Evolutionary conservation across 208 protist species (phyloP).

Genomic region (Strigomonas galati): DNA sequence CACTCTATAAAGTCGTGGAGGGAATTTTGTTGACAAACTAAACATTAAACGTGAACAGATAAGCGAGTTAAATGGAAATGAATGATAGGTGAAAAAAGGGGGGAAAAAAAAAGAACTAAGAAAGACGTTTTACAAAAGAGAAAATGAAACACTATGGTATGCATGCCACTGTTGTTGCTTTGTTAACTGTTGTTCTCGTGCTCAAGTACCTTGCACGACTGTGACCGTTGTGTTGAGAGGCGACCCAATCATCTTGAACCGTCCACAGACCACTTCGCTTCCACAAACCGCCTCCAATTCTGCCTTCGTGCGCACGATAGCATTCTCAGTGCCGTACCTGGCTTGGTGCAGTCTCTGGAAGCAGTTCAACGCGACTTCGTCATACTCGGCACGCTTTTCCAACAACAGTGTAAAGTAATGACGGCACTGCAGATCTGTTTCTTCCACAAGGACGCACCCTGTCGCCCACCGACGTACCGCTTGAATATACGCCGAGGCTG

Average conservation of each 20-base stretch:
- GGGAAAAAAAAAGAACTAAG: conserved; percentile 14
- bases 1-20: too few species aligned
- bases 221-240: conserved; percentile 69
- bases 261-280: conserved; percentile 24
- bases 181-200: neutral
- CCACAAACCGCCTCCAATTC: conserved; percentile 33
- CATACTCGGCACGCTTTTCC: conserved; percentile 36
- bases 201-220: conserved; percentile 13
- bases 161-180: too few species aligned
- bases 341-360: conserved; percentile 38
- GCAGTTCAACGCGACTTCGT: conserved; percentile 37
- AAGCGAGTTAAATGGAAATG: too few species aligned
- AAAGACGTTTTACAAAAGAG: neutral
- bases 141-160: neutral
- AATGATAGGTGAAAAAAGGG: neutral
- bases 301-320: conserved; percentile 40
- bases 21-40: neutral
- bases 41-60: neutral
- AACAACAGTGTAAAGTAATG: conserved; percentile 51
- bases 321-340: conserved; percentile 30
- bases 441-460: conserved; percentile 50
- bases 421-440: conserved; percentile 68
- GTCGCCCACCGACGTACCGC: conserved; percentile 11
- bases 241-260: conserved; percentile 69
- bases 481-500: conserved; percentile 22